Conservation (phyloP, 2,329 filamentous ascomycete genomes). For the Diaporthe aspalathi region DNA sequence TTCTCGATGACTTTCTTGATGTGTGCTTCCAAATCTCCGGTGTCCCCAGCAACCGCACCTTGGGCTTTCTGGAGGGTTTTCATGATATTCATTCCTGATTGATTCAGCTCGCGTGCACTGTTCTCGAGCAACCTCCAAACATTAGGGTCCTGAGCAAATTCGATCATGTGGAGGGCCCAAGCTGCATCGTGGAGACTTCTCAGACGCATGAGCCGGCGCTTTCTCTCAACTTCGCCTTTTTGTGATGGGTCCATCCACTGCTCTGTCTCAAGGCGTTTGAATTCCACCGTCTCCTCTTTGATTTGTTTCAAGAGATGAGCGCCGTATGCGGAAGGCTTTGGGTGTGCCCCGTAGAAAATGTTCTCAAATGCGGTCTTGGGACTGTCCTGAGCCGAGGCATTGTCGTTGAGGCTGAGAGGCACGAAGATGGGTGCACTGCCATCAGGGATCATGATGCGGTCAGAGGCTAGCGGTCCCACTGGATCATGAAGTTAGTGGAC, state of each 20-base stretch:
- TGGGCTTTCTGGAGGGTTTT: neutral
- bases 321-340: neutral
- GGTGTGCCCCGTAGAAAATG: neutral
- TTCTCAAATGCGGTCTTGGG: neutral
- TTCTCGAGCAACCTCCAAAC: neutral
- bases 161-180: conserved; percentile 10
- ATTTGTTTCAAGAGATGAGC: neutral
- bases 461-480: neutral
- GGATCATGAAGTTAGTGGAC: neutral
- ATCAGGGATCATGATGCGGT: too few species aligned
- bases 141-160: neutral
- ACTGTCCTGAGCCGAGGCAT: too few species aligned
- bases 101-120: neutral
- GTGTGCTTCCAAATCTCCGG: neutral
- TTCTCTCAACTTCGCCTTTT: neutral
- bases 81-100: neutral
- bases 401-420: neutral
- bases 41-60: neutral
- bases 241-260: neutral
- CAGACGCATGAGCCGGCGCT: neutral
- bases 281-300: neutral
- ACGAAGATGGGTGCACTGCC: neutral
- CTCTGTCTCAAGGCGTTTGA: neutral
- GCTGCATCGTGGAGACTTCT: neutral
- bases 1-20: neutral